Evolutionary conservation across 2,329 filamentous ascomycete genomes (phyloP), one percentile per base, ranked within the genome.

Genomic region (Aspergillus proliferans): DNA sequence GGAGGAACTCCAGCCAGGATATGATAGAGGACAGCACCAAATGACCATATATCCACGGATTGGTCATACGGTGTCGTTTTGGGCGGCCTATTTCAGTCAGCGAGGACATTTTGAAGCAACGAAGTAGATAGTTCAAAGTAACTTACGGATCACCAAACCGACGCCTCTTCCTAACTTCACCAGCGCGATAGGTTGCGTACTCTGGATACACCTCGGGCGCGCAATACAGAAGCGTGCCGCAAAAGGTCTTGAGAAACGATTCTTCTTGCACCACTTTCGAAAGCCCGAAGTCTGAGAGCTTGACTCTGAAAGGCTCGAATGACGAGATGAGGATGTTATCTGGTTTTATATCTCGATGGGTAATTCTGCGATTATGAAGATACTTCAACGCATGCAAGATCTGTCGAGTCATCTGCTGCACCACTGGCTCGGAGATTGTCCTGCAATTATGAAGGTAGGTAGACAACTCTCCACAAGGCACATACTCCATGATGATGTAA

Each of bases 341-440:
- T 0, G 93, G 93, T 66, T 98, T 98, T 63, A 98, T 90, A 68
- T 98, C 93, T n/a, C 93, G 86, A 70, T 98, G 93, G 0, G 92
- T 97, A 59, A 98, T 96, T 63, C 86, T 89, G 60, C 87, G 85
- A 47, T 78, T 76, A 67, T 98, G 93, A 7, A 98, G 76, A 66
- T 98, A 96, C 26, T 83, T 83, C 46, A 98, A 74, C 2, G 92
- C 92, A 57, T 85, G 81, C 40, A 96, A 73, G 33, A 97, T 80
- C 50, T 75, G 73, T 9, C 70, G 67, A 14, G 90, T 82, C 67
- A 96, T 87, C 4, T 74, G 75, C 66, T 85, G 83, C n/a, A 83
- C 85, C 56, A 84, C 75, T 1, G 69, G 58, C 64, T 97, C 92
- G 0, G 76, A 70, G 45, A 97, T 79, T 0, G 76, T 70, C 1